Conservation (phyloP, 257 asterid genomes). For the Scutellaria galericulata region DNA sequence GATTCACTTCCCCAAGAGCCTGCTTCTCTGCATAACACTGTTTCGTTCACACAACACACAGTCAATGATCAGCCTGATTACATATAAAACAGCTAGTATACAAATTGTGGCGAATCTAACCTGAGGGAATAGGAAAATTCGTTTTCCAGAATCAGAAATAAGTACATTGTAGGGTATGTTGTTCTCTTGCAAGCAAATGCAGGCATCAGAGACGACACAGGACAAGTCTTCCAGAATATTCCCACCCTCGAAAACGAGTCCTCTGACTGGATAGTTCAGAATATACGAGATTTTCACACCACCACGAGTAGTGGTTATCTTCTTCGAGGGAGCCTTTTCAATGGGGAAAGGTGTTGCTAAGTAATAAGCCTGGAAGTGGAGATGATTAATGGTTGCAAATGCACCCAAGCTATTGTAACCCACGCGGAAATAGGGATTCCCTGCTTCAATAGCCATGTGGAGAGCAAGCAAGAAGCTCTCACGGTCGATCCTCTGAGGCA, state of each 20-base stretch:
- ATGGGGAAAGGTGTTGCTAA: constrained; percentile 66
- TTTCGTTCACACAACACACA: constrained; percentile 30
- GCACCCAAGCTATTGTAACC: constrained; percentile 97
- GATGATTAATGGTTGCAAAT: constrained; percentile 92
- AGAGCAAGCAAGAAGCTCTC: constrained; percentile 87
- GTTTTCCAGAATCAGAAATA: constrained; percentile 74
- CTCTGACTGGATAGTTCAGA: constrained; percentile 81
- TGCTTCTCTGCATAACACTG: constrained; percentile 97
- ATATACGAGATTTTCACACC: constrained; percentile 69
- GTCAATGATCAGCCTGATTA: not conserved
- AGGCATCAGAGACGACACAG: constrained; percentile 64
- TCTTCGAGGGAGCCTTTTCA: constrained; percentile 64
- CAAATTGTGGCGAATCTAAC: constrained; percentile 32
- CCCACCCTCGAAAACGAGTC: constrained; percentile 78
- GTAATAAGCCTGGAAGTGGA: constrained; percentile 85
- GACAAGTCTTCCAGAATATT: constrained; percentile 63
- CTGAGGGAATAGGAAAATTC: constrained; percentile 90
- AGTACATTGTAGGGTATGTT: constrained; percentile 83
- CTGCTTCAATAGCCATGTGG: constrained; percentile 82
- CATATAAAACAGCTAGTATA: too few relatives aligned
- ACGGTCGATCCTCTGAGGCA: constrained; percentile 85
- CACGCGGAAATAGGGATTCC: constrained; percentile 78
- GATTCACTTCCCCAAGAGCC: constrained; percentile 85
- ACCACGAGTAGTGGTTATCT: constrained; percentile 46
- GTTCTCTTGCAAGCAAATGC: constrained; percentile 84